These are phyloP conservation scores for Cystoisospora suis DNA, from an alignment of 169 alveolate species.

Conservation along the genomic window DNA sequence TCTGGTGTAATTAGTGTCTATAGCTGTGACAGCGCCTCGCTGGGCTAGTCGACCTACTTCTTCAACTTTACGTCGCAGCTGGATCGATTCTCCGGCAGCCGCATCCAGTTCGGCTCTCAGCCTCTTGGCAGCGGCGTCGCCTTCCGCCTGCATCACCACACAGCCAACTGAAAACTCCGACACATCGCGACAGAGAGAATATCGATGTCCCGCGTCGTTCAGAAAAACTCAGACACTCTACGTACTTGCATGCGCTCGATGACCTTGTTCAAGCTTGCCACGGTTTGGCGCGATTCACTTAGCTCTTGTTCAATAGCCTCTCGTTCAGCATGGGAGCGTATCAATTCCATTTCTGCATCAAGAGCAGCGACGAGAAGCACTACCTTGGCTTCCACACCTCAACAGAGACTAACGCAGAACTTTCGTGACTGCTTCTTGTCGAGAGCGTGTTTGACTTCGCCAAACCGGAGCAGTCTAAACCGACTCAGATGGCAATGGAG, in stretches of 20 bases:
- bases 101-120: conserved; percentile 32
- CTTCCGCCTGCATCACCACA: conserved; percentile 44
- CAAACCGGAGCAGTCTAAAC: no score
- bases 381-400: no score
- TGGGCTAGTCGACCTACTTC: neutral
- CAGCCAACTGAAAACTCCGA: neutral
- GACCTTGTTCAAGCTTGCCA: conserved; percentile 9
- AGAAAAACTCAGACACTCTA: neutral
- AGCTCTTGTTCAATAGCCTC: conserved; percentile 49
- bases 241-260: conserved; percentile 31
- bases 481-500: no score
- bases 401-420: no score
- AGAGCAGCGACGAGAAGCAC: no score
- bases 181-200: no score
- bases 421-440: no score
- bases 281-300: conserved; percentile 16
- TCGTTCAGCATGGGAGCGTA: conserved; percentile 43
- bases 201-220: neutral
- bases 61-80: neutral
- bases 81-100: neutral
- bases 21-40: no score
- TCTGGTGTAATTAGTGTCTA: no score
- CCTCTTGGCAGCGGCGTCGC: conserved; percentile 20
- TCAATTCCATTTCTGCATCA: conserved; percentile 33
- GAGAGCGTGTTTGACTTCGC: no score